These are phyloP conservation scores for Entoloma clypeatum DNA, from an alignment of 1,284 basidiomycete genomes.

Conservation along the genomic window DNA sequence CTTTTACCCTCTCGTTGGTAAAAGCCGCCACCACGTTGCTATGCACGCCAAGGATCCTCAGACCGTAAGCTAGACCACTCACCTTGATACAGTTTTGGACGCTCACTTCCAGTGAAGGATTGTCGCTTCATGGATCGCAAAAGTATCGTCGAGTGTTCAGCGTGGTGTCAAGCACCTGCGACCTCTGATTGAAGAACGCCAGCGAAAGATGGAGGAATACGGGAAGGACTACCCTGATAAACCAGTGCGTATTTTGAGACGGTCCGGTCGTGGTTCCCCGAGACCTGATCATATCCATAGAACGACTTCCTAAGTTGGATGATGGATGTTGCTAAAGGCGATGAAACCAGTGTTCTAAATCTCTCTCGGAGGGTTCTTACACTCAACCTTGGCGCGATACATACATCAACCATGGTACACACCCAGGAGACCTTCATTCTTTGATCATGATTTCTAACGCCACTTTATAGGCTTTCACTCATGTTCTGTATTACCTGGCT, in stretches of 20 bases:
- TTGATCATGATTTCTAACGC: not conserved
- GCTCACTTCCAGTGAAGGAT: not conserved
- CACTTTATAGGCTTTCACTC: conserved; percentile 10
- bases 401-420: conserved; percentile 22
- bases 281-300: conserved; percentile 11
- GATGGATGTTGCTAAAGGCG: conserved; percentile 23
- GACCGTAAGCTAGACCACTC: conserved; percentile 35
- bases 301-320: conserved; percentile 31
- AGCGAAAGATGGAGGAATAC: conserved; percentile 31
- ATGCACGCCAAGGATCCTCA: conserved; percentile 36
- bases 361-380: conserved; percentile 20
- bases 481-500: conserved; percentile 36
- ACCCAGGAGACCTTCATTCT: no score
- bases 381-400: conserved; percentile 22
- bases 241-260: conserved; percentile 23
- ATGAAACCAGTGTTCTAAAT: conserved; percentile 18
- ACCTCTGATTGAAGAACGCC: conserved; percentile 40
- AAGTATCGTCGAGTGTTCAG: conserved; percentile 7
- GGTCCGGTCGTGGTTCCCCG: not conserved
- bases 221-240: conserved; percentile 32
- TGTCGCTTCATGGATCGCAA: not conserved
- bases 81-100: not conserved
- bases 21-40: conserved; percentile 25
- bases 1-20: conserved; percentile 29
- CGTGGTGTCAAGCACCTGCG: conserved; percentile 30